A percentile compares a stretch with the other conserved stretches of the same genome.
Conservation (phyloP, 2,329 filamentous ascomycete genomes). For the Fusarium decemcellulare region DNA sequence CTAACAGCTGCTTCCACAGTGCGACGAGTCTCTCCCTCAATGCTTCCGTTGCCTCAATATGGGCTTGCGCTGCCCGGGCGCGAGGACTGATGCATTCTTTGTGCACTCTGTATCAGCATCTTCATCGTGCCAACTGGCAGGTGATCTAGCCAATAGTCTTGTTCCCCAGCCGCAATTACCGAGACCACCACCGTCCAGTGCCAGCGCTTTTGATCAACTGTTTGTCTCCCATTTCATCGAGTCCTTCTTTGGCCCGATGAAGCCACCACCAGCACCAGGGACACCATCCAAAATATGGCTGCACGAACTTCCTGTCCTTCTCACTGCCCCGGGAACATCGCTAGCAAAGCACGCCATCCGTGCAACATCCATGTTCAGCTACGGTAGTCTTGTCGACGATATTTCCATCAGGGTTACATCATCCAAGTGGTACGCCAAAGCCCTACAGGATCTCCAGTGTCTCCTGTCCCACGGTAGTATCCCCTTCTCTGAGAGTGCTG, state of each 20-base stretch:
- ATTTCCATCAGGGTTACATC: constrained; percentile 11
- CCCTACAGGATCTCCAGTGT: constrained; percentile 9
- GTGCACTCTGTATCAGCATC: constrained; percentile 7
- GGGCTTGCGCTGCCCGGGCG: constrained; percentile 18
- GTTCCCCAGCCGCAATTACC: not conserved
- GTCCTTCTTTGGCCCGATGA: constrained; percentile 24
- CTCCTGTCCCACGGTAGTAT: not conserved
- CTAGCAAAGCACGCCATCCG: constrained; percentile 20
- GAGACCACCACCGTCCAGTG: constrained; percentile 4
- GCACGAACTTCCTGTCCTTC: constrained; percentile 15
- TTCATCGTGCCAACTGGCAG: not conserved
- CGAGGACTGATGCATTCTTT: constrained; percentile 19
- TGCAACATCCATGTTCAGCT: constrained; percentile 24
- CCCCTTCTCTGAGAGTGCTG: constrained; percentile 3
- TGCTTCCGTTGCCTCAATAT: constrained; percentile 18
- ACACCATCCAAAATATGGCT: constrained; percentile 16
- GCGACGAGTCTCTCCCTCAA: constrained; percentile 16
- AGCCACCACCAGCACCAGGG: constrained; percentile 7
- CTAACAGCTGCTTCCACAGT: not conserved
- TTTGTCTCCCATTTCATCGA: constrained; percentile 26
- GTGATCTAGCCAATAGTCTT: not conserved
- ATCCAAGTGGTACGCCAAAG: constrained; percentile 19
- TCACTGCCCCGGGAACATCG: not conserved
- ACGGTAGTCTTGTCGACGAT: constrained; percentile 19
- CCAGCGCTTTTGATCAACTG: constrained; percentile 20